Base-by-base conservation (phyloP, 495 filamentous ascomycete species). In the Penicillium odoratum region DNA sequence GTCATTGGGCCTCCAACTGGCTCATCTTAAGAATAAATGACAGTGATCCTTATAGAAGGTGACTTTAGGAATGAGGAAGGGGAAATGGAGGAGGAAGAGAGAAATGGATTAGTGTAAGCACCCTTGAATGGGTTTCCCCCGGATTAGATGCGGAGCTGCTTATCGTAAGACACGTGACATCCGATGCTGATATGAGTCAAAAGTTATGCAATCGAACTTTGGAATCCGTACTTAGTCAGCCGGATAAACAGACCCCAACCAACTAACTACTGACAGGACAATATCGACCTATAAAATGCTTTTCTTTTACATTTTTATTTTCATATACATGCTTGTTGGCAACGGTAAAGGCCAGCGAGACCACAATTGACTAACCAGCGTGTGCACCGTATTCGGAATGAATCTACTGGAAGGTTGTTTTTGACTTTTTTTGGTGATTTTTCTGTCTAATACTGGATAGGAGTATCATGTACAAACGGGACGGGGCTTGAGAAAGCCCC, bases 151-250 rank as follows among this genome's bases (percentile, higher is more conserved):
- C 15, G 26, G 51, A 53, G 51, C 33, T 52, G 61, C 70, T 68
- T 71, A 73, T 69, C 70, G 47, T 45, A 6, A 30, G 31, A 6
- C 70, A 73, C 66, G 64, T 73, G 70, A 71, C 52, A 29, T 54
- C 50, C 54, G 59, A 57, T 53, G 54, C 6, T 52, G 7, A 9
- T 11, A 11, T 3, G 33, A 34, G 33, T 8, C 3, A n/a, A n/a
- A n/a, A n/a, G n/a, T n/a, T n/a, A n/a, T n/a, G n/a, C n/a, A 21
- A 21, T 2, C 2, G 21, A 21, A 21, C 21, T 21, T 21, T 21
- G 21, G 21, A 21, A 21, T 21, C 21, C 1, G 21, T 21, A 21
- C 21, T 21, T 21, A 21, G 21, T 21, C 21, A 21, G 21, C 21
- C 21, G 21, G 1, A 21, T 21, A 21, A 21, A 1, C 21, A 21